Base-by-base conservation (phyloP, 1,284 basidiomycete species). In the Cryptococcus sp. region DNA sequence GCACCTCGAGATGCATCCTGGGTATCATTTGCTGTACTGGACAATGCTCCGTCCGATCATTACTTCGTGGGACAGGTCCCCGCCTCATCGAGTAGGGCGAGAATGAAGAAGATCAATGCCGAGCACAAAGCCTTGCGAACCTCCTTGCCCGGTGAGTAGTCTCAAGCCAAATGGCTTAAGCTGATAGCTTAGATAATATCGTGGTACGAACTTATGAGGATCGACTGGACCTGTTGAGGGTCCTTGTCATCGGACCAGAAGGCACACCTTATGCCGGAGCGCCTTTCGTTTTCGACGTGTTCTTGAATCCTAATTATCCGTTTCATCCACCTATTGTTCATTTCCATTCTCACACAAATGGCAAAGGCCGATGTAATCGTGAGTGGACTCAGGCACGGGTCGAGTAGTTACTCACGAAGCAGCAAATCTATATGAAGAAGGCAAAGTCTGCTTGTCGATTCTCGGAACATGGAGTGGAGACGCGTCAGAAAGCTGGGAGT, bases 251-350 rank as follows among this genome's bases (percentile, higher is more conserved):
- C 59, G 92, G 92, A 11, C 90, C 91, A 53, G 84, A 88, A 64
- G 92, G 92, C 55, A 97, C 92, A 7, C 92, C 92, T 37, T 93
- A 92, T 64, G 84, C 90, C 70, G 86, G 94, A 71, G 90, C 90
- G 19, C 91, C 92, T 0, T 93, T 96, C 72, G 85, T 96, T 25
- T 92, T 96, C 54, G 92, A 97, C 75, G 91, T 93, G 82, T 80
- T 94, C 24, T 86, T 89, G 65, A 86, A 88, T 7, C 84, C 85
- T 1, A 76, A 70, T 65, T 97, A 91, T 72, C 92, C 92, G 2
- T 80, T 86, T 61, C 84, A 83, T 58, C 91, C 92, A 4, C 92
- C 92, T 0, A 78, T 85, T 41, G 92, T 92, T 3, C 86, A 91
- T 75, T 97, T 96, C 74, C 81, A 86, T 54, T 91, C 88, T 57